Evolutionary conservation across 306 rosid genomes (phyloP).

Genomic region (Gillenia trifoliata): DNA sequence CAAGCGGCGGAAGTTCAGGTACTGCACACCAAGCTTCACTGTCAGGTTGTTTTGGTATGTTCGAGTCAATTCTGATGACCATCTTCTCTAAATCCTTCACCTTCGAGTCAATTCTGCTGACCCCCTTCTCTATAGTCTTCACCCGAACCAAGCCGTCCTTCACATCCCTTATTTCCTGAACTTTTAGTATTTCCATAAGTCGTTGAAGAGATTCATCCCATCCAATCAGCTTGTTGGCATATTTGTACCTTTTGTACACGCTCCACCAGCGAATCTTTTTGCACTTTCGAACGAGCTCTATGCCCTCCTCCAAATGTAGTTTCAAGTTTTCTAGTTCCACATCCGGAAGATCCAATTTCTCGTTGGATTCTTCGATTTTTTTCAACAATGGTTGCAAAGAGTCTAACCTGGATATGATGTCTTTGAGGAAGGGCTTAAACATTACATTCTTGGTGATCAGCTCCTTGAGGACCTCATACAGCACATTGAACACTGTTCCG

Average conservation of each 20-base stretch:
- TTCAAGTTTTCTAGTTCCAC: background rate
- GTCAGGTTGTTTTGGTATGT: background rate
- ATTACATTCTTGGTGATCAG: background rate
- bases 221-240: slow-evolving; percentile 19
- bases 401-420: background rate
- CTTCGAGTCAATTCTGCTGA: background rate
- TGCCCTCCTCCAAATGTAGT: background rate
- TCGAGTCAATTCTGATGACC: background rate
- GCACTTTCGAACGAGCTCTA: background rate
- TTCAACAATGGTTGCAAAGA: background rate
- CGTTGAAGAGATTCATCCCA: slow-evolving; percentile 17
- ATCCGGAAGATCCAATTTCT: background rate
- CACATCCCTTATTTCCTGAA: slow-evolving; percentile 19
- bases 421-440: background rate
- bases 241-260: background rate
- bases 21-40: slow-evolving; percentile 15
- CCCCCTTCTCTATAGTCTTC: background rate
- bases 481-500: background rate
- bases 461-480: background rate
- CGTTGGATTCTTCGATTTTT: background rate
- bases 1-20: slow-evolving; percentile 28
- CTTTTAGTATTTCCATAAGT: slow-evolving; percentile 16
- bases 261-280: background rate
- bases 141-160: background rate
- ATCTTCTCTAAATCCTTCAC: background rate